Evolutionary conservation across 2,329 filamentous ascomycete genomes (phyloP).

Genomic region (Aquanectria penicillioides): DNA sequence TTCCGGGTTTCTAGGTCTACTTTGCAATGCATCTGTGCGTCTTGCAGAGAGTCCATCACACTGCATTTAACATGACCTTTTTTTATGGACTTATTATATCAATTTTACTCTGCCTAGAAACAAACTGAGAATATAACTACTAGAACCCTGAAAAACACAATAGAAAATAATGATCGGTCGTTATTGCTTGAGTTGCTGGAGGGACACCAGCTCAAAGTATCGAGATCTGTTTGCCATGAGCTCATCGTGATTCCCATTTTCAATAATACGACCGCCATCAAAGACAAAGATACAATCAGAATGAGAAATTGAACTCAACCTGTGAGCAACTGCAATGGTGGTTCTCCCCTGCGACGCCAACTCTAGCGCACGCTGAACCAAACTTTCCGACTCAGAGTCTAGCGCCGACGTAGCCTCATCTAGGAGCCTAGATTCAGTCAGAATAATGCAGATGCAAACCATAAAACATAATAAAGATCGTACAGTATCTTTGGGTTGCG

Average conservation of each 20-base stretch:
- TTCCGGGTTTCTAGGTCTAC: no score
- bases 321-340: conserved; percentile 10
- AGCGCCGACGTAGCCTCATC: conserved; percentile 13
- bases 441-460: neutral
- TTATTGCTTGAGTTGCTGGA: conserved; percentile 1
- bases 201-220: conserved; percentile 1
- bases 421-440: neutral
- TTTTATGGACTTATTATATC: no score
- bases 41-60: no score
- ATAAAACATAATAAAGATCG: neutral
- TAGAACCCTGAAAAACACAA: neutral
- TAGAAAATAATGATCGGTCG: neutral
- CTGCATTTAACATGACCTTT: no score
- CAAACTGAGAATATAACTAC: no score
- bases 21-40: no score
- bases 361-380: conserved; percentile 7
- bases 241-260: neutral
- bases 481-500: conserved; percentile 10
- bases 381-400: neutral
- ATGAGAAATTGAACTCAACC: neutral
- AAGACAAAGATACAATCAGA: conserved; percentile 12
- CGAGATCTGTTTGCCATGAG: conserved; percentile 4
- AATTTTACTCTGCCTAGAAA: no score
- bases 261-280: conserved; percentile 1
- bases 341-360: conserved; percentile 9